Evolutionary conservation across 495 filamentous ascomycete genomes (phyloP).

Genomic region (Penicillium verhagenii): DNA sequence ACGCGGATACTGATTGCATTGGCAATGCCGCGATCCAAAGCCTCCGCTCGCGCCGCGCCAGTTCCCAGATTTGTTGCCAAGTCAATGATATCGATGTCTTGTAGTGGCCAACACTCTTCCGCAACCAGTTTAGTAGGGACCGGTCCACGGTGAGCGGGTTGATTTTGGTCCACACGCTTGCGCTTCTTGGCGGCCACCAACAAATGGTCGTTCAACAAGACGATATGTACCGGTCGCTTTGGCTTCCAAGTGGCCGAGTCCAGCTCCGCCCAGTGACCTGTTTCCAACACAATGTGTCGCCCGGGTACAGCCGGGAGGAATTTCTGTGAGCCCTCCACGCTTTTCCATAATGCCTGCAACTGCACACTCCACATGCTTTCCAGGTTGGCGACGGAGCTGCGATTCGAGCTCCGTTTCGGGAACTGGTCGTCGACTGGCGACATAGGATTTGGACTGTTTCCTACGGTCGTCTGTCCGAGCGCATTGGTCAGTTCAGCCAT

Average conservation of each 20-base stretch:
- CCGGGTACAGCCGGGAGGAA: conserved; percentile 89
- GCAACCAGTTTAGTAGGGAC: conserved; percentile 79
- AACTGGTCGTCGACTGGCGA: conserved; percentile 49
- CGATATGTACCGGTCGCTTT: conserved; percentile 76
- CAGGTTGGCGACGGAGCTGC: conserved; percentile 79
- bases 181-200: conserved; percentile 89
- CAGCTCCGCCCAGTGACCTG: conserved; percentile 88
- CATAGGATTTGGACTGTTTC: conserved; percentile 41
- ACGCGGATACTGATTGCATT: conserved; percentile 91
- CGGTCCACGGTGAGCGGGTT: conserved; percentile 52
- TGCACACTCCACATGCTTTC: conserved; percentile 94
- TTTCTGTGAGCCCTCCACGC: conserved; percentile 94
- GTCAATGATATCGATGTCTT: conserved; percentile 93
- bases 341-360: conserved; percentile 79
- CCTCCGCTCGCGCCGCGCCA: conserved; percentile 53
- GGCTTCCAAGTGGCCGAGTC: conserved; percentile 97
- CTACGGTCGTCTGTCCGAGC: conserved; percentile 64
- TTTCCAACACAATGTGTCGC: conserved; percentile 87
- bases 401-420: conserved; percentile 47
- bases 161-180: conserved; percentile 71
- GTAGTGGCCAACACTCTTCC: conserved; percentile 89
- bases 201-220: conserved; percentile 92
- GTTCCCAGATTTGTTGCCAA: conserved; percentile 63
- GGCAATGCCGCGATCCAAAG: conserved; percentile 63
- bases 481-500: conserved; percentile 87